These are phyloP conservation scores for Rhizopogon roseolus DNA, from an alignment of 768 basidiomycete genomes.

Conservation along the genomic window DNA sequence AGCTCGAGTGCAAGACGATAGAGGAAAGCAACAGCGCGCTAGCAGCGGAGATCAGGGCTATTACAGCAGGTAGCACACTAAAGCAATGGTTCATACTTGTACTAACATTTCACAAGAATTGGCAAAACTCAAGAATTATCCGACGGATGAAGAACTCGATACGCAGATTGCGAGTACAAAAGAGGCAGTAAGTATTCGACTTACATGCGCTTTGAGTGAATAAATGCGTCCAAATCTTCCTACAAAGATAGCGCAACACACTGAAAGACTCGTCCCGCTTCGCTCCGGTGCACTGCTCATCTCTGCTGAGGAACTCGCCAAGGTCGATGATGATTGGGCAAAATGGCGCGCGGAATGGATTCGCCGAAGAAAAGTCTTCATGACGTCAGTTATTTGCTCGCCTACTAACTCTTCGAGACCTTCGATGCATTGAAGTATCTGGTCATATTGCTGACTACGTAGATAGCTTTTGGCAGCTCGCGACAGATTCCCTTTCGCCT, in stretches of 20 bases:
- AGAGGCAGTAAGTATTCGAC: constrained; percentile 40
- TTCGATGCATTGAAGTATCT: not conserved
- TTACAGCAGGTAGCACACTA: constrained; percentile 21
- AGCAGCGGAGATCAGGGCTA: constrained; percentile 44
- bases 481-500: constrained; percentile 62
- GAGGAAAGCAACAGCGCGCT: constrained; percentile 58
- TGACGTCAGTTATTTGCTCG: constrained; percentile 19
- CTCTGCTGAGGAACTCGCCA: constrained; percentile 64
- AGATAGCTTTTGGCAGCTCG: constrained; percentile 69
- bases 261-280: constrained; percentile 54
- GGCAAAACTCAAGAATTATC: constrained; percentile 52
- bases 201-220: constrained; percentile 10
- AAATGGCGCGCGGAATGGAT: constrained; percentile 84
- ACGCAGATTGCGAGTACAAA: constrained; percentile 46
- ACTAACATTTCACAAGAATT: constrained; percentile 45
- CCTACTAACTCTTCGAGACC: not conserved
- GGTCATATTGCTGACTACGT: not conserved
- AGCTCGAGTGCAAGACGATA: constrained; percentile 49
- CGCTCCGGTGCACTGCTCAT: constrained; percentile 60
- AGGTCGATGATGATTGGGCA: constrained; percentile 69
- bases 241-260: constrained; percentile 45
- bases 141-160: constrained; percentile 67
- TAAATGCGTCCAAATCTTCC: not conserved
- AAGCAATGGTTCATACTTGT: not conserved
- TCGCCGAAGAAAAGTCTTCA: constrained; percentile 67